Percentiles rank a stretch among this genome's conserved stretches.
These are phyloP conservation scores for Cercospora sp. DNA, from an alignment of 2,329 filamentous ascomycete genomes.

Conservation along the genomic window DNA sequence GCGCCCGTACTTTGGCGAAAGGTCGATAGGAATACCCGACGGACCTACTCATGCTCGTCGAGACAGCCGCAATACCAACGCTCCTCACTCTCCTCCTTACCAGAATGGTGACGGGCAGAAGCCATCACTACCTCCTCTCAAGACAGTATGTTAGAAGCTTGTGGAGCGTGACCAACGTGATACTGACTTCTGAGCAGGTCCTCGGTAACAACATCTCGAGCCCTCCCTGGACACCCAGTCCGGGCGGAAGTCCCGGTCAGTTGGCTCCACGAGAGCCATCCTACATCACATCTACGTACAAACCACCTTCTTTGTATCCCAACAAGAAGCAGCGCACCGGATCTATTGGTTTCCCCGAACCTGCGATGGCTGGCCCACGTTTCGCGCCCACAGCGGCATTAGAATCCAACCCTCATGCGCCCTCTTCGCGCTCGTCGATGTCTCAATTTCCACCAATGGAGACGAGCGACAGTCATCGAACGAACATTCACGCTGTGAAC, in stretches of 20 bases:
- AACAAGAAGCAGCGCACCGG: conserved; percentile 39
- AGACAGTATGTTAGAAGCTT: conserved; percentile 31
- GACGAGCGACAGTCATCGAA: conserved; percentile 18
- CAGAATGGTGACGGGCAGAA: conserved; percentile 29
- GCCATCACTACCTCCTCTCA: conserved; percentile 39
- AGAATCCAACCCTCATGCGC: conserved; percentile 17
- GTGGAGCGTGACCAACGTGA: not conserved
- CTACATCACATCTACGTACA: conserved; percentile 36
- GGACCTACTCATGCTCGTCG: conserved; percentile 20
- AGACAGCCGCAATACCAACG: conserved; percentile 27
- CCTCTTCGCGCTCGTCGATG: conserved; percentile 14
- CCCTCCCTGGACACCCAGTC: conserved; percentile 36
- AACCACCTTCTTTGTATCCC: conserved; percentile 39
- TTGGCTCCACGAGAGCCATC: conserved; percentile 36
- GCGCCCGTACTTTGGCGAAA: conserved; percentile 6
- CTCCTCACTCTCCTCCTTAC: conserved; percentile 37
- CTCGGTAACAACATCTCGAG: conserved; percentile 35
- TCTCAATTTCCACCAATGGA: conserved; percentile 26
- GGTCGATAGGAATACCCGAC: conserved; percentile 15
- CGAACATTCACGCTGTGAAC: conserved; percentile 7
- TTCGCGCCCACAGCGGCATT: conserved; percentile 21
- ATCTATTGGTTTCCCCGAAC: conserved; percentile 1
- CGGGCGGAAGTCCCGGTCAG: conserved; percentile 28
- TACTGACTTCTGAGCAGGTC: conserved; percentile 25
- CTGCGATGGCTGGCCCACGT: conserved; percentile 14